Base-by-base conservation (phyloP, 495 filamentous ascomycete species). In the Talaromyces ruber region DNA sequence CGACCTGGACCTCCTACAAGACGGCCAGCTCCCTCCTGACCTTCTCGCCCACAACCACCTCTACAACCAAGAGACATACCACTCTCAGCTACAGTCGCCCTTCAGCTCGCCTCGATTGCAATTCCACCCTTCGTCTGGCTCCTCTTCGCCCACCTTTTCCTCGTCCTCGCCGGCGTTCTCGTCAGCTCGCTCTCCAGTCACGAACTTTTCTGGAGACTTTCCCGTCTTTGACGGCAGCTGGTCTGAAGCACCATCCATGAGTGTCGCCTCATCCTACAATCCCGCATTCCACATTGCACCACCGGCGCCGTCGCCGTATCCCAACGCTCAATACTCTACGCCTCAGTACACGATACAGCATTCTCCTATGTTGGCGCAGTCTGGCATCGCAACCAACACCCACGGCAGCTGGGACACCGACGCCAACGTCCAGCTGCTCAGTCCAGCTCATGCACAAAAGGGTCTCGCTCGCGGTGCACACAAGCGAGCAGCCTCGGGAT, bases 171-270 rank as follows among this genome's bases (percentile, higher is more conserved):
- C 74, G 32, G 71, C 74, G 58, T 77, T 77, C 62, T 76, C 73
- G 52, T 68, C 71, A 53, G 63, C 70, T 12, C 68, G 72, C 65
- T 70, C 70, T 34, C 73, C 72, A 21, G 65, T 68, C 29, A 67
- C 72, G 57, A 66, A 69, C 16, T 65, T 68, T 37, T 60, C 67
- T 51, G 55, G 66, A 43, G 68, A 71, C 11, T 71, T 69, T 50
- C 24, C 67, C 26, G 53, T 65, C 64, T 65, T 66, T 58, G 76
- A 77, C 67, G 70, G 64, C 53, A 69, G 68, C 63, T 67, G 45
- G 51, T 37, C 74, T 62, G 74, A 76, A 68, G 76, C 77, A 64
- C 75, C 76, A 68, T 78, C 77, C 63, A 80, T 80, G 77, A 80
- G 76, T 65, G 73, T 74, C 25, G 70, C 67, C 29, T 72, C 74